Percentiles rank a stretch among this genome's conserved stretches.
Conservation (phyloP, 2,329 filamentous ascomycete species). For the Xylariaceae sp. region DNA sequence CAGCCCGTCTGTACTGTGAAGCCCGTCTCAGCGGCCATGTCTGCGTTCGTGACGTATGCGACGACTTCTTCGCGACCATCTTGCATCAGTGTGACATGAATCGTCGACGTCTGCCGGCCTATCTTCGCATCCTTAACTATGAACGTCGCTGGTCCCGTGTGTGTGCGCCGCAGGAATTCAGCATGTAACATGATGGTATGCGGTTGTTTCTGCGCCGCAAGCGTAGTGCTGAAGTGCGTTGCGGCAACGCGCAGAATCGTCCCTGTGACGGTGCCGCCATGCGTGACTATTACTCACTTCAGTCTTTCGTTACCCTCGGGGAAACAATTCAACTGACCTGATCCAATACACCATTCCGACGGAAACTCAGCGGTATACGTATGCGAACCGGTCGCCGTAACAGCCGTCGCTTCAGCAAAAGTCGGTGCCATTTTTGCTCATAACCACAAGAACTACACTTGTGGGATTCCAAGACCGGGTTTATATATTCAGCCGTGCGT, state of each 20-base stretch:
- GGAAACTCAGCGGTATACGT: constrained; percentile 24
- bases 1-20: constrained; percentile 47
- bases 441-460: background rate
- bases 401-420: constrained; percentile 25
- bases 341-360: constrained; percentile 30
- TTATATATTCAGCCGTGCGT: background rate
- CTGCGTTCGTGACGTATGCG: constrained; percentile 60
- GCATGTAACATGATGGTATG: constrained; percentile 30
- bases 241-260: constrained; percentile 51
- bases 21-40: constrained; percentile 55
- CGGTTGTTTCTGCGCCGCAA: constrained; percentile 29
- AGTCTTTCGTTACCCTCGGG: background rate
- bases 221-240: constrained; percentile 31
- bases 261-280: constrained; percentile 65
- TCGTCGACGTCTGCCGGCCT: constrained; percentile 33
- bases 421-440: constrained; percentile 21
- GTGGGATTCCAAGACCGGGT: too few species aligned
- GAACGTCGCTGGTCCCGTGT: constrained; percentile 27
- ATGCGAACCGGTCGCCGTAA: constrained; percentile 23
- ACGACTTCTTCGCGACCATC: constrained; percentile 54
- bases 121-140: constrained; percentile 31
- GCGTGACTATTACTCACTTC: constrained; percentile 49
- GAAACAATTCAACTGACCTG: constrained; percentile 22
- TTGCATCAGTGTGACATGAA: constrained; percentile 31
- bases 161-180: constrained; percentile 33